Evolutionary conservation across 2,329 filamentous ascomycete genomes (phyloP).

Genomic region (Pseudocercospora eumusae): DNA sequence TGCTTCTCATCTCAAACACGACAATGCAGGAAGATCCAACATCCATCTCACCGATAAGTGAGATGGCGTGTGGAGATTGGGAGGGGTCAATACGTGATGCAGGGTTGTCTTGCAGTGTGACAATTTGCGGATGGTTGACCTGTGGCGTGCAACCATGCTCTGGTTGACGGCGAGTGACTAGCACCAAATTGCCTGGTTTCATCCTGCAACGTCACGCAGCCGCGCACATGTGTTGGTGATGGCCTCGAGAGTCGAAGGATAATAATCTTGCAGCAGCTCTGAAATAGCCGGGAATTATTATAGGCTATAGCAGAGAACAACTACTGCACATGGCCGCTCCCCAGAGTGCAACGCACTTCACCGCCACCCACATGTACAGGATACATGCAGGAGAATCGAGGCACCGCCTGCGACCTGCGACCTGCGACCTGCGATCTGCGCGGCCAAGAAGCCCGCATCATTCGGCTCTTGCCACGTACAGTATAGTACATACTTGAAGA

Average conservation of each 20-base stretch:
- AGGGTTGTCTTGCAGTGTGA: slow-evolving; percentile 6
- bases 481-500: not conserved
- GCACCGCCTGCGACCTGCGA: no score
- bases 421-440: not conserved
- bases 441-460: not conserved
- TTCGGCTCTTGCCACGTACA: not conserved
- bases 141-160: slow-evolving; percentile 14
- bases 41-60: slow-evolving; percentile 2
- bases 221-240: not conserved
- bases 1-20: not conserved
- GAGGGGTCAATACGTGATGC: slow-evolving; percentile 9
- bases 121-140: not conserved
- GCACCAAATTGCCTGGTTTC: slow-evolving; percentile 7
- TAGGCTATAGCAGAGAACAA: not conserved
- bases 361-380: not conserved
- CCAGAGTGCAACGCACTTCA: slow-evolving; percentile 3
- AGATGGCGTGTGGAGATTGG: slow-evolving; percentile 11
- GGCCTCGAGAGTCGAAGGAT: slow-evolving; percentile 5
- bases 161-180: slow-evolving; percentile 1
- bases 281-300: not conserved
- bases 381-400: not conserved
- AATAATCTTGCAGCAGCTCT: slow-evolving; percentile 2
- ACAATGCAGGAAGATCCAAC: not conserved
- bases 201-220: slow-evolving; percentile 6
- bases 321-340: slow-evolving; percentile 3